Percentiles rank a stretch among this genome's conserved stretches.
Conservation (phyloP, 768 basidiomycete genomes). For the Collybiopsis luxurians region DNA sequence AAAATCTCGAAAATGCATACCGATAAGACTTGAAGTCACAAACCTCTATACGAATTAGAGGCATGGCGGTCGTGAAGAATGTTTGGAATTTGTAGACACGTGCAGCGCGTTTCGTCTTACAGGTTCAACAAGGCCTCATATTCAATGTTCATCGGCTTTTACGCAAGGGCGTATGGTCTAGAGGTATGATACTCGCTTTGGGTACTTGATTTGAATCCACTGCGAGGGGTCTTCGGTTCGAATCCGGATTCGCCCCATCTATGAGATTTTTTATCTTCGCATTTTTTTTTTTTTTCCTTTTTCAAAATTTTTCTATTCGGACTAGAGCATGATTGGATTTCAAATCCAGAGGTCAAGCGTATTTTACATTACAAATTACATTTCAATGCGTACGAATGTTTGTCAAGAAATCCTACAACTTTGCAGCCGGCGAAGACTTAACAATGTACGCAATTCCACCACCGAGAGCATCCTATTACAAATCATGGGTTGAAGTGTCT, state of each 20-base stretch:
- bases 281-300: background rate
- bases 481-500: slow-evolving; percentile 1
- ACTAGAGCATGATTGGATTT: background rate
- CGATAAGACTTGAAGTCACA: slow-evolving; percentile 98
- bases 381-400: background rate
- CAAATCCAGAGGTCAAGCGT: background rate
- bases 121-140: too few species aligned
- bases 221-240: slow-evolving; percentile 6
- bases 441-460: slow-evolving; percentile 63
- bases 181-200: slow-evolving; percentile 7
- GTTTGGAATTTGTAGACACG: too few species aligned
- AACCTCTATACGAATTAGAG: slow-evolving; percentile 81
- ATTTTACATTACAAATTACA: background rate
- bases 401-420: slow-evolving; percentile 12
- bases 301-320: background rate
- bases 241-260: slow-evolving; percentile 5
- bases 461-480: slow-evolving; percentile 47
- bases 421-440: slow-evolving; percentile 41
- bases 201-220: background rate
- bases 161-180: slow-evolving; percentile 1
- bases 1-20: too few species aligned
- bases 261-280: background rate
- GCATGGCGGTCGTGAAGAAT: slow-evolving; percentile 46
- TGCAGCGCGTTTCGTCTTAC: too few species aligned
- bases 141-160: too few species aligned